Conservation (phyloP, 306 rosid species). For the Casuarina cunninghamiana region DNA sequence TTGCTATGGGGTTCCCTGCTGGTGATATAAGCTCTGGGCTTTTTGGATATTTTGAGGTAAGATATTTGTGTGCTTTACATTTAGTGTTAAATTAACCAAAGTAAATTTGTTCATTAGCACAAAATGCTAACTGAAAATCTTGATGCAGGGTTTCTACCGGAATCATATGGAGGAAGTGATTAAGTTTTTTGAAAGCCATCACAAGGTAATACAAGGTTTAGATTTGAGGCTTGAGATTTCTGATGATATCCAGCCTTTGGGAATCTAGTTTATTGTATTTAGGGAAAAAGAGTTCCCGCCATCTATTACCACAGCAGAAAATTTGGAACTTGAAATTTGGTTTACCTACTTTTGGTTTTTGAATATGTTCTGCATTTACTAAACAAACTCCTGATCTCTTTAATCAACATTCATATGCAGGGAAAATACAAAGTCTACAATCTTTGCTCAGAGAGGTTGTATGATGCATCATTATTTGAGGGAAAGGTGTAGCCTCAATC, state of each 20-base stretch:
- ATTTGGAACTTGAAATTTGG: background rate
- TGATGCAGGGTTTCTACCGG: slow-evolving; percentile 86
- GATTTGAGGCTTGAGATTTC: slow-evolving; percentile 4
- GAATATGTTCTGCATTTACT: background rate
- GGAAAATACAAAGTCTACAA: slow-evolving; percentile 95
- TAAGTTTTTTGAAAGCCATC: slow-evolving; percentile 78
- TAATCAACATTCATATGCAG: slow-evolving; percentile 43
- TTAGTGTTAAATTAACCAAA: slow-evolving; percentile 24
- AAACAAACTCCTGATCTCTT: slow-evolving; percentile 22
- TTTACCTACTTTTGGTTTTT: slow-evolving; percentile 2
- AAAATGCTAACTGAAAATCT: slow-evolving; percentile 30
- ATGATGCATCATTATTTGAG: slow-evolving; percentile 84
- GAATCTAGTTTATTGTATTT: background rate
- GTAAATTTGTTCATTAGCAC: slow-evolving; percentile 24
- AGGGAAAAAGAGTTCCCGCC: background rate
- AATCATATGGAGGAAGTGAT: slow-evolving; percentile 98
- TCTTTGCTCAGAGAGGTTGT: slow-evolving; percentile 96
- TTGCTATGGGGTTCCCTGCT: slow-evolving; percentile 95
- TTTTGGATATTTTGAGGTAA: slow-evolving; percentile 89
- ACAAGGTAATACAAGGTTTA: slow-evolving; percentile 53
- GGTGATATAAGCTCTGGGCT: slow-evolving; percentile 90
- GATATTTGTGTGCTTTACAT: slow-evolving; percentile 16
- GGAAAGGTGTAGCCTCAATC: slow-evolving; percentile 70
- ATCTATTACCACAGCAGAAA: background rate
- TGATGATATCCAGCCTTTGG: background rate